Conservation (phyloP, 1,139 yeast species). For the Taphrina betulina region DNA sequence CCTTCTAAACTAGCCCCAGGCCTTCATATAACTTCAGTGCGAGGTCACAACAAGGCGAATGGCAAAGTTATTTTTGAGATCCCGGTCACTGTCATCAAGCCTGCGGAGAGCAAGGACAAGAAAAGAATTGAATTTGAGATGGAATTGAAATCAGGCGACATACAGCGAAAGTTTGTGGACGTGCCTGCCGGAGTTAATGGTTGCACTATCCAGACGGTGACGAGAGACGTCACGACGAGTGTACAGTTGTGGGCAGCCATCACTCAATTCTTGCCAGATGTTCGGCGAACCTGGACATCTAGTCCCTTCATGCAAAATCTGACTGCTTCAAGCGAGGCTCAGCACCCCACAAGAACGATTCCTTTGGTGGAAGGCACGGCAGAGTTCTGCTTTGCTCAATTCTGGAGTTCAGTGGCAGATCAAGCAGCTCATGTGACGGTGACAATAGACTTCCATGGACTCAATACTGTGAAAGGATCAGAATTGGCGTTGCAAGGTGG, state of each 20-base stretch:
- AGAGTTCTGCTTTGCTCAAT: constrained; percentile 36
- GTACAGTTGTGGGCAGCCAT: constrained; percentile 31
- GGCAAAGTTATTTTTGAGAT: constrained; percentile 31
- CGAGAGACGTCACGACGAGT: constrained; percentile 26
- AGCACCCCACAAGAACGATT: constrained; percentile 24
- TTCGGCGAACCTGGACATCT: constrained; percentile 30
- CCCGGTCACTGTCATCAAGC: constrained; percentile 35
- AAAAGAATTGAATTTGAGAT: constrained; percentile 14
- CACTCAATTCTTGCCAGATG: constrained; percentile 32
- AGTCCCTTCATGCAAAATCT: constrained; percentile 24
- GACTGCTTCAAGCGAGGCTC: constrained; percentile 14
- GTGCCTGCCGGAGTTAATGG: constrained; percentile 35
- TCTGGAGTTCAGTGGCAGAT: constrained; percentile 33
- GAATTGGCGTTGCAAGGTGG: constrained; percentile 15
- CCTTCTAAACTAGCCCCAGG: constrained; percentile 31
- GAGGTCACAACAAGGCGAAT: constrained; percentile 15
- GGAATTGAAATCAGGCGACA: constrained; percentile 29
- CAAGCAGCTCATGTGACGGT: constrained; percentile 31
- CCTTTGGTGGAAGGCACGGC: constrained; percentile 30
- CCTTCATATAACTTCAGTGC: constrained; percentile 27
- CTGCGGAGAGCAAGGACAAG: constrained; percentile 11
- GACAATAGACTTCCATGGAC: constrained; percentile 34
- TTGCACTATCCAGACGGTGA: constrained; percentile 23
- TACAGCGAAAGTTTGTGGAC: constrained; percentile 32
- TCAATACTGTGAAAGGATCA: constrained; percentile 18